Base-by-base conservation (phyloP, 148 eudicot species). In the Heliosperma pusillum region DNA sequence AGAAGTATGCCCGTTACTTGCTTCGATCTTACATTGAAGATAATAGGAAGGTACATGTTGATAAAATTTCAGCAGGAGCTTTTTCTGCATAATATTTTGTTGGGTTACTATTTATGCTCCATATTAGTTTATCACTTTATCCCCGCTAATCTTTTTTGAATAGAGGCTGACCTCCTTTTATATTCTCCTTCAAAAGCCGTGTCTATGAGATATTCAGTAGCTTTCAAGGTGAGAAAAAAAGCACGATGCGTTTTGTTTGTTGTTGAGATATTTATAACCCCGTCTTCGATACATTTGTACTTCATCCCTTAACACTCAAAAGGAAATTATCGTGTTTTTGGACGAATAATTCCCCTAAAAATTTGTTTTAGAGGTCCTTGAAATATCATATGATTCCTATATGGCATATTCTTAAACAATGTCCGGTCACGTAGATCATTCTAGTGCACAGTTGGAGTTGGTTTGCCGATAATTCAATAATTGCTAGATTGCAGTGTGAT, bases 1-100 rank as follows among this genome's bases (percentile, higher is more conserved):
- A 80, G 76, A 92, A 90, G 75, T 92, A 92, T 80, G 80, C 74
- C 9, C 95, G 95, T 66, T 92, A 90, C 82, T 87, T 87, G 66
- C 88, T 92, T 59, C 87, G 95, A 74, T 92, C 97, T 15, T 92
- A 82, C 81, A 83, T 92, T 69, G 97, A 92, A 78, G 91, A 87
- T 83, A 90, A 87, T 75, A 87, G 91, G 72, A 90, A 92, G 93
- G 97, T 92, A 84, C 24, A 3, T n/a, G 26, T 58, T 12, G 20
- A 70, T 60, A 1, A 17, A 64, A 50, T 22, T 67, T 67, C 71
- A 42, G 52, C 71, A 20, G 50, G n/a, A 36, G 19, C 47, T 33
- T 64, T 4, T 59, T 19, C 47, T 15, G 42, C 40, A 64, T 44
- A 33, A 30, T 66, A 7, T 61, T 33, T 66, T 64, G 44, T 33